Conservation (phyloP, 2,329 filamentous ascomycete genomes). For the Fusarium algeriense region DNA sequence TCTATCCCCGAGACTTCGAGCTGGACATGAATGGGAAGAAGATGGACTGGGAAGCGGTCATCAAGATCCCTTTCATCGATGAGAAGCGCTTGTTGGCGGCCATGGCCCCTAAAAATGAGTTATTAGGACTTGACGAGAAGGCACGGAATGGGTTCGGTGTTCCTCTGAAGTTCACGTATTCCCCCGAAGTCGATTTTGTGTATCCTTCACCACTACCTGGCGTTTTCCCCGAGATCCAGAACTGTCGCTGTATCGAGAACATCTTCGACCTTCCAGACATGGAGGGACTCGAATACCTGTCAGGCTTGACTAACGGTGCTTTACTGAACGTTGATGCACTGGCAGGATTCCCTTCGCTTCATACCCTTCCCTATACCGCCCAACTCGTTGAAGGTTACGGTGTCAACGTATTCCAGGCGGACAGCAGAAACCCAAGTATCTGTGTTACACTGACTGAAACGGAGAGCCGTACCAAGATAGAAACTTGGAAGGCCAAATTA, state of each 20-base stretch:
- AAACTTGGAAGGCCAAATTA: constrained; percentile 81
- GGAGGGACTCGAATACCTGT: constrained; percentile 87
- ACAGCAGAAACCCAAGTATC: constrained; percentile 97
- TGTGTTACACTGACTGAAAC: constrained; percentile 85
- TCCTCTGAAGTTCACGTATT: constrained; percentile 91
- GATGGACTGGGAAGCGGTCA: constrained; percentile 99
- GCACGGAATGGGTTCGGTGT: constrained; percentile 91
- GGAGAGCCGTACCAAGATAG: constrained; percentile 76
- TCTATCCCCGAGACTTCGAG: constrained; percentile 96
- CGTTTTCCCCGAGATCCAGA: constrained; percentile 87
- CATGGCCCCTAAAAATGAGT: constrained; percentile 85
- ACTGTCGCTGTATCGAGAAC: constrained; percentile 94
- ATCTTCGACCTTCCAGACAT: constrained; percentile 94
- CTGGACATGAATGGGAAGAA: constrained; percentile 99
- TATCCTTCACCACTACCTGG: constrained; percentile 91
- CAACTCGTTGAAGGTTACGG: constrained; percentile 79
- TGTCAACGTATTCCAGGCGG: constrained; percentile 94
- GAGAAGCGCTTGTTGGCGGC: constrained; percentile 86
- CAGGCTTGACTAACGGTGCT: constrained; percentile 86
- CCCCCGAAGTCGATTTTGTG: constrained; percentile 78
- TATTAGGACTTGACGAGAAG: constrained; percentile 83
- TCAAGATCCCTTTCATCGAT: constrained; percentile 99
- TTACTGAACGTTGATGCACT: constrained; percentile 86
- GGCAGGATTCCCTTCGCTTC: constrained; percentile 92
- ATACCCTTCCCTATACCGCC: constrained; percentile 86